Base-by-base conservation (phyloP, 495 filamentous ascomycete genomes). In the Xylaria flabelliformis region DNA sequence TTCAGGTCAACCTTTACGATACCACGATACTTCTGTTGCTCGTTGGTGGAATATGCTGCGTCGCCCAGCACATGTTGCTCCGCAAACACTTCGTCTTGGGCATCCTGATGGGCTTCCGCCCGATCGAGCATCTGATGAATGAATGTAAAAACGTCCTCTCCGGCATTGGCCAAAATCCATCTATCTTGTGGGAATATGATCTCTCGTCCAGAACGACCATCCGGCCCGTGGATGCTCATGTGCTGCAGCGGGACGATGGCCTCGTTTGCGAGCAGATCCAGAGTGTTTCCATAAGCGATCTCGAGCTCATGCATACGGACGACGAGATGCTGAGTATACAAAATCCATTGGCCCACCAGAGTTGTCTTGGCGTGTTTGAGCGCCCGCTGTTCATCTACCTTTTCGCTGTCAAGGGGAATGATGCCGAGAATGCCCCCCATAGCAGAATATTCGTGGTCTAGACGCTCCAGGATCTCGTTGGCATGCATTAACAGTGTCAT, bases 391-490 rank as follows among this genome's bases (percentile, higher is more conserved):
- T 74, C 76, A 26, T 39, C 66, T 61, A 79, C 78, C 48, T 81
- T 53, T 1, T 81, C 79, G 7, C 62, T 55, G 26, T 80, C 74
- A 3, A 77, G 75, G 3, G 87, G 87, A 7, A 89, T 76, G 6
- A 87, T 78, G 24, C 80, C 79, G 7, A 88, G 78, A 17, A 88
- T 74, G 15, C 86, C 87, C 63, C 87, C 87, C 70, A 83, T 82
- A 61, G 81, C 79, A 56, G 79, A 80, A 72, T 83, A 85, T 74
- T 88, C 86, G 73, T 89, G 86, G 69, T 89, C 87, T 44, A 89
- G 80, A 7, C 84, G 78, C 75, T 88, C 85, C 3, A 89, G 80
- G 66, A 85, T 82, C 59, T 80, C 81, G 72, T 88, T 87, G 71
- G 86, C 86, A 75, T 89, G 87, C 76, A 79, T 78, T 50, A 88